phyloP scores from a whole-genome alignment of 495 filamentous ascomycete species.

The Trichoderma virens region DNA sequence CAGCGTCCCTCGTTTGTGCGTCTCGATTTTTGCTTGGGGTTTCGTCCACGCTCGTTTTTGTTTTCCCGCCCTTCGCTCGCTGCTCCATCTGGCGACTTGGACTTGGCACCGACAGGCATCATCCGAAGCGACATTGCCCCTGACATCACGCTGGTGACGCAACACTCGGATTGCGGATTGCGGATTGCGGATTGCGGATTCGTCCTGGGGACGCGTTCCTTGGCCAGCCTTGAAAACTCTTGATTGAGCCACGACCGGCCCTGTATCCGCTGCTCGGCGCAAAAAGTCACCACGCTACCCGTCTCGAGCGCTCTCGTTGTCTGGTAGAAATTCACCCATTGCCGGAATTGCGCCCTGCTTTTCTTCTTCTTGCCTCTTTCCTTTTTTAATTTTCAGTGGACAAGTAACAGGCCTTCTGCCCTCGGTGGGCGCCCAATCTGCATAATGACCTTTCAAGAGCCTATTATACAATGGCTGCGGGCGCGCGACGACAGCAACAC shows the following conservation, averaged over 20 bases:
- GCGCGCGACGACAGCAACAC: constrained; percentile 12
- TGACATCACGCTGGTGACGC: constrained; percentile 8
- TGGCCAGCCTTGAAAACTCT: neutral
- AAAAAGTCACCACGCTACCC: neutral
- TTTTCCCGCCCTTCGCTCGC: neutral
- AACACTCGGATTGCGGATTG: neutral
- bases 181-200: neutral
- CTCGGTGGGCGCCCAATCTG: neutral
- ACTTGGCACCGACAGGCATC: neutral
- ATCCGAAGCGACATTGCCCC: neutral
- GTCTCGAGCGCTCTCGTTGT: neutral
- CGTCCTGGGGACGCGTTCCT: neutral
- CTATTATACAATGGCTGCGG: constrained; percentile 16
- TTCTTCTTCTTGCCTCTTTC: neutral
- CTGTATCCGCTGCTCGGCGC: neutral
- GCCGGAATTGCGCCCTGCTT: neutral
- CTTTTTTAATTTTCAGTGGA: neutral
- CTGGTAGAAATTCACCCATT: neutral
- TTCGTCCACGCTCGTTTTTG: neutral
- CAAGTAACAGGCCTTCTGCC: constrained; percentile 10
- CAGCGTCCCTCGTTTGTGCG: neutral
- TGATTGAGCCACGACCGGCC: neutral
- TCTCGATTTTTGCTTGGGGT: neutral
- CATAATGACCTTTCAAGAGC: constrained; percentile 13
- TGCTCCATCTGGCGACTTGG: neutral